Evolutionary conservation across 345 rosid genomes (phyloP), one percentile per base, ranked within the genome.

Genomic region (Linum trigynum): DNA sequence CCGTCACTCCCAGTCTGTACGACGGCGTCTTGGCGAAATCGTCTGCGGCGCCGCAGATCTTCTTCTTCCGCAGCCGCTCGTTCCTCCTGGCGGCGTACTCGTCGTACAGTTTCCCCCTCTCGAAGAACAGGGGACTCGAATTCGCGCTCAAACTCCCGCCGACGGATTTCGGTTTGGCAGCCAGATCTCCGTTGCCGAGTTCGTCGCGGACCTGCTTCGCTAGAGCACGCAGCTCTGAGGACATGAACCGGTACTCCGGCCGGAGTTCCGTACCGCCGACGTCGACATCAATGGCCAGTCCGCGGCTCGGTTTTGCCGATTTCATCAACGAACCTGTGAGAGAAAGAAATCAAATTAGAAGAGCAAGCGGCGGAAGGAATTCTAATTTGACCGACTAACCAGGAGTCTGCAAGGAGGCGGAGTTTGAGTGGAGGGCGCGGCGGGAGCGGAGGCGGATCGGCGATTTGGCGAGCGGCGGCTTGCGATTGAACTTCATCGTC

Each of bases 51-150:
- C 74, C 81, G 35, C 78, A 70, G 35, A n/a, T 16, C 67, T 66
- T 83, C 82, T 84, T 94, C 75, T 85, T 78, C 75, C 57, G 85
- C 77, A 94, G 77, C 75, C 86, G 67, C 82, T 94, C 99, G 68
- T 86, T 90, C 73, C 99, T 86, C 72, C 83, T 78, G 0, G 90
- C 97, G 0, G 96, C 76, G 68, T 94, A 94, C 76, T 76, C 85
- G 1, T 90, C 97, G 43, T 94, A 94, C 43, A 86, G 85, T 71
- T 86, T 85, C 35, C 99, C 99, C 65, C 99, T 85, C 80, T 85
- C 86, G 63, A 94, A 57, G 36, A 2, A 86, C 9, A 82, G 38
- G 5, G 86, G 72, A 72, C 65, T 75, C 0, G 86, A 76, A 11
- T 73, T 70, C 1, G 74, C 42, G 15, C 55, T 65, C 38, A 63